phyloP scores from a whole-genome alignment of 2,329 filamentous ascomycete species.

The Ophiostoma quercus region DNA sequence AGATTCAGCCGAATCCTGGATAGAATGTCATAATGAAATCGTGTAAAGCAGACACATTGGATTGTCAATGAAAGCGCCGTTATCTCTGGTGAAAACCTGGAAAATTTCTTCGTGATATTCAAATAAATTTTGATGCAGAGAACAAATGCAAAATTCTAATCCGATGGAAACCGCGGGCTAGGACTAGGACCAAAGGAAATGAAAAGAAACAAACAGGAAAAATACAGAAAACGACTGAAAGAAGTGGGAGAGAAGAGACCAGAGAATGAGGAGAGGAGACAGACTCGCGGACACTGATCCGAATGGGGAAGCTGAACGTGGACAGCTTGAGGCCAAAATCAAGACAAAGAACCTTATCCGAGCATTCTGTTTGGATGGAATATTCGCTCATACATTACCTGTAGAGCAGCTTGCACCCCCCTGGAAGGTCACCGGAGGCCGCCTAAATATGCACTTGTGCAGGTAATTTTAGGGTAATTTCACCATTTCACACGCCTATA shows the following conservation, averaged over 20 bases:
- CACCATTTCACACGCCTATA: neutral
- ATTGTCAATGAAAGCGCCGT: neutral
- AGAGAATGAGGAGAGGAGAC: neutral
- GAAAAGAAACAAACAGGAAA: neutral
- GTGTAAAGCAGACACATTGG: neutral
- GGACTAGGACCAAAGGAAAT: neutral
- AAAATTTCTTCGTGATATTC: neutral
- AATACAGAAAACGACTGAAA: neutral
- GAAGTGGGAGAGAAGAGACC: neutral
- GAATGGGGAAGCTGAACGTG: neutral
- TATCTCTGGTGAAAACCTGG: too few species aligned
- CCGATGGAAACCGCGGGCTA: neutral
- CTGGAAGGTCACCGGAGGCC: neutral
- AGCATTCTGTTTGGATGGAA: conserved; percentile 11
- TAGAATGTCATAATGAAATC: neutral
- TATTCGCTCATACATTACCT: conserved; percentile 13
- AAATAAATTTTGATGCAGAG: neutral
- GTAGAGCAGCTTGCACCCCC: neutral
- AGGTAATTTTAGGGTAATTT: neutral
- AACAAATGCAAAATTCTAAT: neutral
- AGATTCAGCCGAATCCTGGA: neutral
- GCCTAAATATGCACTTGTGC: neutral
- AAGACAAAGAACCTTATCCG: neutral
- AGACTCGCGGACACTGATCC: neutral
- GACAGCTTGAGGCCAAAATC: neutral